These are phyloP conservation scores for Blastocystis sp. DNA, from an alignment of 352 stramenopile genomes.

Conservation along the genomic window DNA sequence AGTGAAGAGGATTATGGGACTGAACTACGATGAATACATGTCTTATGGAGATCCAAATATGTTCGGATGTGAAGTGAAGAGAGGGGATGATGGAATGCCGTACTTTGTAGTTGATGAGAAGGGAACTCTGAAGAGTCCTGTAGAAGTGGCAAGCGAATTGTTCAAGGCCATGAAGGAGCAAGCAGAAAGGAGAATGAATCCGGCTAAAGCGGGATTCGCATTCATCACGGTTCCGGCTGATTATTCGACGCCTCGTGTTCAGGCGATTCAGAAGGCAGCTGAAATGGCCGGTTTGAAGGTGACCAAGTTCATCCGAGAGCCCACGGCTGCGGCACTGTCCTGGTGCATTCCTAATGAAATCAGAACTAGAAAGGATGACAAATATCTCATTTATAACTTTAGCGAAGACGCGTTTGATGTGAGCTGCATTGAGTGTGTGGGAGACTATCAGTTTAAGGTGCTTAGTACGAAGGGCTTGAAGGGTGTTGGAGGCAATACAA, in stretches of 20 bases:
- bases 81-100: constrained; percentile 45
- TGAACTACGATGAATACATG: constrained; percentile 26
- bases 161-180: constrained; percentile 53
- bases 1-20: constrained; percentile 53
- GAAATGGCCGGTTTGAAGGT: constrained; percentile 11
- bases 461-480: constrained; percentile 71
- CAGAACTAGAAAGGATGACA: neutral
- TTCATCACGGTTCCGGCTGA: constrained; percentile 57
- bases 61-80: constrained; percentile 51
- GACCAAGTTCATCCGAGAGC: constrained; percentile 46
- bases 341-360: neutral
- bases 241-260: neutral
- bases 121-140: neutral
- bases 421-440: neutral
- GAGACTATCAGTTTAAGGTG: neutral
- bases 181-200: neutral
- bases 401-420: constrained; percentile 42
- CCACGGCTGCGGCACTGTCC: constrained; percentile 31
- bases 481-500: constrained; percentile 73
- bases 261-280: constrained; percentile 40
- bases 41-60: constrained; percentile 21
- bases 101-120: constrained; percentile 27
- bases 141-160: constrained; percentile 48
- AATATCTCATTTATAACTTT: constrained; percentile 51
- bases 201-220: neutral